phyloP scores from a whole-genome alignment of 2,329 filamentous ascomycete genomes.

The Alternaria hordeiaustralica region DNA sequence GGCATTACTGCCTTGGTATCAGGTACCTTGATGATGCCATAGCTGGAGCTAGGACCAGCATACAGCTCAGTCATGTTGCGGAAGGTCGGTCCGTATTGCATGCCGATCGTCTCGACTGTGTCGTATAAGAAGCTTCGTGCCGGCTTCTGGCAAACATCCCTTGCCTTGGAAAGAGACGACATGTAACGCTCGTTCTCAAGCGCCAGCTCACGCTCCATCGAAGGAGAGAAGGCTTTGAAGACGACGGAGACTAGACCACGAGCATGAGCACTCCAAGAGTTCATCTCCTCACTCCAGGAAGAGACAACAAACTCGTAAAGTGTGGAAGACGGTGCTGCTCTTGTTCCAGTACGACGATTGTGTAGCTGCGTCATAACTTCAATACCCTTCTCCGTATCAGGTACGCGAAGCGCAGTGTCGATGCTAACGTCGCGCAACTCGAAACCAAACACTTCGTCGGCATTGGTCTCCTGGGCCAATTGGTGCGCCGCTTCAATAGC shows the following conservation, averaged over 20 bases:
- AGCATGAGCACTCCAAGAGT: conserved; percentile 7
- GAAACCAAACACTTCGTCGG: conserved; percentile 3
- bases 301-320: conserved; percentile 9
- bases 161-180: neutral
- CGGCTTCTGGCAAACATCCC: conserved; percentile 1
- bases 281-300: conserved; percentile 8
- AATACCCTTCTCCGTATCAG: conserved; percentile 9
- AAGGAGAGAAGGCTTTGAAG: neutral
- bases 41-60: neutral
- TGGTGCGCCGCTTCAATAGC: conserved; percentile 28
- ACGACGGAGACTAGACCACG: conserved; percentile 4
- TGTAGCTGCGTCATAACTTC: conserved; percentile 13
- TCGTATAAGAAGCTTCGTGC: conserved; percentile 11
- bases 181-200: conserved; percentile 1
- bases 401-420: conserved; percentile 7
- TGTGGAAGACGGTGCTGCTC: conserved; percentile 6
- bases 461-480: neutral
- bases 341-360: conserved; percentile 9
- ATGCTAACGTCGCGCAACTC: conserved; percentile 7
- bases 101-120: conserved; percentile 8
- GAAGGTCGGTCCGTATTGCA: conserved; percentile 15
- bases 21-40: conserved; percentile 7
- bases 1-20: conserved; percentile 6
- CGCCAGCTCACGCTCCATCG: conserved; percentile 3
- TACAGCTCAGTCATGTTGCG: conserved; percentile 22